Base-by-base conservation (phyloP, 2,329 filamentous ascomycete genomes). In the Ophiostoma sp. region DNA sequence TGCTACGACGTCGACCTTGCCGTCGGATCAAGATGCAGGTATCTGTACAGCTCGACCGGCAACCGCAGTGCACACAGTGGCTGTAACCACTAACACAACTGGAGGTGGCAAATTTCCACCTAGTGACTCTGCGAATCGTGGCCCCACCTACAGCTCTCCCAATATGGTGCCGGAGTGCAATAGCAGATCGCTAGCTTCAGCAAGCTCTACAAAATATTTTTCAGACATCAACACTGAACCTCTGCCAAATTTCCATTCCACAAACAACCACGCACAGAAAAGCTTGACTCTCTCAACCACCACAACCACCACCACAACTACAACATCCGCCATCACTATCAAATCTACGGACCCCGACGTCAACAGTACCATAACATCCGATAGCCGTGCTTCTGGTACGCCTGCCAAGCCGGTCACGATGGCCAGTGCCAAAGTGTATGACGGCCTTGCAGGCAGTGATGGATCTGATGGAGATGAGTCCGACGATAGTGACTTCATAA, bases 401-500 rank as follows among this genome's bases (percentile, higher is more conserved):
- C 40, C 55, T 55, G 18, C 40, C 8, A 66, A 18, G 18, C 62
- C 55, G 41, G 45, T 45, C 55, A 68, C 58, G 5, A 70, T 70
- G 68, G 66, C 68, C 27, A 67, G 38, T 64, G 65, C 47, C 65
- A 70, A 70, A 55, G 65, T 63, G 45, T 63, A 64, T 49, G 67
- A 67, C 16, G 60, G 49, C 27, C 42, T 63, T 5, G 6, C 60
- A 4, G 69, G 67, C 65, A 65, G 41, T n/a, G 72, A 71, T 55
- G 69, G 18, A 16, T 66, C 65, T 18, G 71, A 70, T 40, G 68
- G 67, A 40, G 64, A 65, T 18, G 69, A 72, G 11, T 72, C 71
- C 5, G 71, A 71, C 1, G 68, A 65, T 38, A 44, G 64, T n/a
- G 67, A 62, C 12, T 73, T 73, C 44, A 67, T 73, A 55, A 73